phyloP scores from a whole-genome alignment of 768 basidiomycete species.

The Auriscalpium microsporum region DNA sequence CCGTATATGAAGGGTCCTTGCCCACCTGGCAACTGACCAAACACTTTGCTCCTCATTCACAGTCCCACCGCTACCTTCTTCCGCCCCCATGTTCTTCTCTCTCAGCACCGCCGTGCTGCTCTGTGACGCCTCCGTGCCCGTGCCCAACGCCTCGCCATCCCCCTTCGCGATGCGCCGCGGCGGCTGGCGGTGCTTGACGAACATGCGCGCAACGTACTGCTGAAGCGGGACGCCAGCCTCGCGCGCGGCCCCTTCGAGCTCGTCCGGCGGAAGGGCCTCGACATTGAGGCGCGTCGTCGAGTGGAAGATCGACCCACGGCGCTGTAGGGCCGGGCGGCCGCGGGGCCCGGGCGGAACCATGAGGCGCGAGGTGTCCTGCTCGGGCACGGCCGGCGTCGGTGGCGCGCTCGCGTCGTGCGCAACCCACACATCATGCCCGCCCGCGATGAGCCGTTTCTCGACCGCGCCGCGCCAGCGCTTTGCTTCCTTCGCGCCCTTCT shows the following conservation, averaged over 20 bases:
- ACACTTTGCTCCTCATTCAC: not conserved
- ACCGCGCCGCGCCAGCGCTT: slow-evolving; percentile 53
- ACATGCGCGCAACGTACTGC: slow-evolving; percentile 27
- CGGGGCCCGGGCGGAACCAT: no score
- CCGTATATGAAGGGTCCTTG: not conserved
- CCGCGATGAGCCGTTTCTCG: slow-evolving; percentile 51
- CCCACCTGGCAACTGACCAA: not conserved
- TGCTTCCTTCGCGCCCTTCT: slow-evolving; percentile 36
- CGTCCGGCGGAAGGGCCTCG: slow-evolving; percentile 43
- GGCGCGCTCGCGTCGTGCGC: slow-evolving; percentile 16
- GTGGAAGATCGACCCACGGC: slow-evolving; percentile 19
- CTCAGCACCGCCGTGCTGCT: not conserved
- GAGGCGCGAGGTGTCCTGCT: no score
- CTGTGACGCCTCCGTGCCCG: not conserved
- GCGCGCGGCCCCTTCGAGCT: slow-evolving; percentile 54
- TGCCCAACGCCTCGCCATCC: not conserved
- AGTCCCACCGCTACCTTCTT: no score
- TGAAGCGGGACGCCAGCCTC: slow-evolving; percentile 59
- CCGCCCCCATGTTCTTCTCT: no score
- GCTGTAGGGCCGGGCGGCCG: slow-evolving; percentile 2
- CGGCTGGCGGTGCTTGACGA: not conserved
- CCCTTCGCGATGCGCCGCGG: no score
- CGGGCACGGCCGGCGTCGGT: not conserved
- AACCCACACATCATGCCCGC: slow-evolving; percentile 47
- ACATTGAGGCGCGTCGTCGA: slow-evolving; percentile 42